Evolutionary conservation across 2,329 filamentous ascomycete genomes (phyloP), one percentile per base, ranked within the genome.

Genomic region (Endothia cerciana): DNA sequence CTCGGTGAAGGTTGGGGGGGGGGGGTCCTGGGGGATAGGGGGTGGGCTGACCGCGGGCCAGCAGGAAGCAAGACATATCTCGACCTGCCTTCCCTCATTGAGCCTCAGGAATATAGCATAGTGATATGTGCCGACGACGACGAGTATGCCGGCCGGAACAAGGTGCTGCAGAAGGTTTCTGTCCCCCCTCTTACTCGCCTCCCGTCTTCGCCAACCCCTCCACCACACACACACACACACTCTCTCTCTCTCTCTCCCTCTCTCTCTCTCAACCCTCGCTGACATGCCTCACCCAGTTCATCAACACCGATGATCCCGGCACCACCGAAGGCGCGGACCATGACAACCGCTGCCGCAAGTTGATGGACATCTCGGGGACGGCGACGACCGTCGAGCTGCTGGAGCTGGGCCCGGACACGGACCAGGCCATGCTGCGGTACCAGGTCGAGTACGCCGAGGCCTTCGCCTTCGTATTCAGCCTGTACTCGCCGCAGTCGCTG

Each of bases 391-490:
- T 68, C 51, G 66, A 68, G 66, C 64, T 68, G 19, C 38, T 68
- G 43, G 66, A 68, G 64, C 61, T 68, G 38, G 66, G 66, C 28
- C 66, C 66, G 13, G 41, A 59, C 49, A 68, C 66, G 38, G 66
- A 68, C 57, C 41, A 62, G 57, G 66, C 66, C 41, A 68, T 68
- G 66, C 66, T 68, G 17, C 65, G 66, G 57, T 68, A 68, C 15
- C 66, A 68, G 61, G 57, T 68, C 64, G 66, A 68, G 64, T 68
- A 68, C 30, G 66, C 66, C 15, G 66, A 68, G 30, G 66, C 66
- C 22, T 68, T 68, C 8, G 66, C 66, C 5, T 68, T 68, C 30
- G 66, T 68, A 11, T 68, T 68, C 66, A 68, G 66, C 15, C 60
- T 68, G 28, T 68, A 68, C 66, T 64, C 64, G 45, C 57, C 64